A percentile compares a stretch with the other conserved stretches of the same genome.
Evolutionary conservation across 768 basidiomycete genomes (phyloP).

Genomic region (Pleurotus cornucopiae): DNA sequence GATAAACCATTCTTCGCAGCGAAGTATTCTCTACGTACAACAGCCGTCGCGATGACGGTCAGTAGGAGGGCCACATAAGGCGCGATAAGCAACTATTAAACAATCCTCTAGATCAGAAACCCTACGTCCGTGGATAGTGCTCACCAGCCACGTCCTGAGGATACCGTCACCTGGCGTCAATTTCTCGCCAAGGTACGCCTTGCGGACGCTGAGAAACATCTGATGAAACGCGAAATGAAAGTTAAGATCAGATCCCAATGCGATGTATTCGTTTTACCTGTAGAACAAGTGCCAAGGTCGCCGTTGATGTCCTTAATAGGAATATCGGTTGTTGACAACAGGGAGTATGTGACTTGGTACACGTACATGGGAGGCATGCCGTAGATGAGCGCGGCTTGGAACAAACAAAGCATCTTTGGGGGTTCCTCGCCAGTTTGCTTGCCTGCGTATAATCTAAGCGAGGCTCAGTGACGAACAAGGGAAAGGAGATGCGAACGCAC

Average conservation of each 20-base stretch:
- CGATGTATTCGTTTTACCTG: slow-evolving; percentile 24
- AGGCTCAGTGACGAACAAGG: not conserved
- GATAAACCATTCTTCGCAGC: not conserved
- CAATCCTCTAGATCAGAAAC: not conserved
- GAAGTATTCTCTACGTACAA: slow-evolving; percentile 22
- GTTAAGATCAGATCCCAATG: not conserved
- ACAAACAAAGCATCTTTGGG: slow-evolving; percentile 34
- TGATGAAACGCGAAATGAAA: slow-evolving; percentile 12
- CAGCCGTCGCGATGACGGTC: slow-evolving; percentile 34
- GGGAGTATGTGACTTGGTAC: not conserved
- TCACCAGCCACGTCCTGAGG: slow-evolving; percentile 32
- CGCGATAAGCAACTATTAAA: slow-evolving; percentile 31
- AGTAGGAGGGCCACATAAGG: slow-evolving; percentile 39
- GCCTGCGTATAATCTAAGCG: slow-evolving; percentile 35
- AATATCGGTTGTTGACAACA: not conserved
- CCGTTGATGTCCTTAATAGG: slow-evolving; percentile 30
- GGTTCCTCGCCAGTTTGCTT: slow-evolving; percentile 41
- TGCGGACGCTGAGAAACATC: slow-evolving; percentile 41
- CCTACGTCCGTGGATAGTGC: slow-evolving; percentile 6
- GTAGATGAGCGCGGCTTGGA: slow-evolving; percentile 44
- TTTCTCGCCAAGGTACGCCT: slow-evolving; percentile 28
- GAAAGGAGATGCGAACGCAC: slow-evolving; percentile 19
- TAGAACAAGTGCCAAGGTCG: slow-evolving; percentile 37
- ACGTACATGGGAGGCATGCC: slow-evolving; percentile 45
- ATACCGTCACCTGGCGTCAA: slow-evolving; percentile 28